Evolutionary conservation across 1,139 yeast genomes (phyloP).

Genomic region (Diutina ranongensis): DNA sequence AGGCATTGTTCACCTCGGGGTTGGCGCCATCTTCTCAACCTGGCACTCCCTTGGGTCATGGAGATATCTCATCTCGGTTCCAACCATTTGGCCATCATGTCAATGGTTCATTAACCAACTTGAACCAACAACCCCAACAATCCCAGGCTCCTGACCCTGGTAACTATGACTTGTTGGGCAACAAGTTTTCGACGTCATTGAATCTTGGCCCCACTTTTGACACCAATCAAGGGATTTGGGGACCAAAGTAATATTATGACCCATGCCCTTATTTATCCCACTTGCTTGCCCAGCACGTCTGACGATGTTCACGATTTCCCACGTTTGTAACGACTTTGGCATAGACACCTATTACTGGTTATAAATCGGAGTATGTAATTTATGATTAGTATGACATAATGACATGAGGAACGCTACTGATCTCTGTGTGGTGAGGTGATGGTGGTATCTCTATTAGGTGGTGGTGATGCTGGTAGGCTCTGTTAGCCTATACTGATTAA

Average conservation of each 20-base stretch:
- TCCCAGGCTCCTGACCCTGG: conserved; percentile 1
- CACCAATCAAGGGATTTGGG: conserved; percentile 6
- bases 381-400: conserved; percentile 6
- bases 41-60: conserved; percentile 5
- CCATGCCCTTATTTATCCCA: neutral
- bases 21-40: conserved; percentile 2
- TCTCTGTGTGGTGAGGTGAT: no score
- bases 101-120: conserved; percentile 4
- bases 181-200: conserved; percentile 4
- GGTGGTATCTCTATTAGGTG: no score
- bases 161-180: conserved; percentile 6
- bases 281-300: conserved; percentile 5
- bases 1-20: neutral
- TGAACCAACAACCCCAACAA: neutral
- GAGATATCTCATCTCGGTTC: conserved; percentile 4
- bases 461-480: no score
- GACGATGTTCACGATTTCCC: conserved; percentile 5
- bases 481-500: no score
- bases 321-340: conserved; percentile 6
- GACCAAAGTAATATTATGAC: conserved; percentile 3
- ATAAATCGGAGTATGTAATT: conserved; percentile 1
- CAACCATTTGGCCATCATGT: conserved; percentile 6
- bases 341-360: conserved; percentile 5
- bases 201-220: conserved; percentile 5
- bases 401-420: neutral